A percentile compares a stretch with the other conserved stretches of the same genome.
Evolutionary conservation across 768 basidiomycete genomes (phyloP).

Genomic region (Hypholoma sublateritium): DNA sequence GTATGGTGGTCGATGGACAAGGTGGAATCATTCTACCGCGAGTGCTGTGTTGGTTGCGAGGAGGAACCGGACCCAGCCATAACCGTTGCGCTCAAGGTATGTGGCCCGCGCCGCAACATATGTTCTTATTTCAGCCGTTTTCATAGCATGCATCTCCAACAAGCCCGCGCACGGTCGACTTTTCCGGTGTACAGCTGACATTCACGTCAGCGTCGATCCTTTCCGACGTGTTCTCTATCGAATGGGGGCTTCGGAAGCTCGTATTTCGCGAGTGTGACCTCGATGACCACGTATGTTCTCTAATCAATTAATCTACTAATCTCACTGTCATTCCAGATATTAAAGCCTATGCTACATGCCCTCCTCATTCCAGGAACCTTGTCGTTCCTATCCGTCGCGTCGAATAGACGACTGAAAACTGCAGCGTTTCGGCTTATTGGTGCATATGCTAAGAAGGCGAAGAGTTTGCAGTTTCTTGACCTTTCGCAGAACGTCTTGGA

Average conservation of each 20-base stretch:
- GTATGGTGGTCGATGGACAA: conserved; percentile 87
- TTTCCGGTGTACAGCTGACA: conserved; percentile 79
- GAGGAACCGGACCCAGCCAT: conserved; percentile 67
- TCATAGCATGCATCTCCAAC: conserved; percentile 50
- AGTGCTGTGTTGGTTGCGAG: conserved; percentile 79
- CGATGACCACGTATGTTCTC: conserved; percentile 66
- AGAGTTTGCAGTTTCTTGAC: conserved; percentile 82
- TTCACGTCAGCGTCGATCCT: conserved; percentile 72
- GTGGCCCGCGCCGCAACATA: conserved; percentile 15
- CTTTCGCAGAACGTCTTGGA: conserved; percentile 85
- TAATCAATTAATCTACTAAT: neutral
- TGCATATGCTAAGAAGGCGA: conserved; percentile 76
- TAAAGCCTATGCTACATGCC: conserved; percentile 90
- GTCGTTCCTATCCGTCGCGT: conserved; percentile 81
- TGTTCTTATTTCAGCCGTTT: conserved; percentile 2
- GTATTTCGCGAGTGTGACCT: conserved; percentile 86
- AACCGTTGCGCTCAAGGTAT: conserved; percentile 69
- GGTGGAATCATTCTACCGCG: conserved; percentile 84
- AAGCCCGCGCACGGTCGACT: conserved; percentile 70
- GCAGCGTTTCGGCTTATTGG: conserved; percentile 79
- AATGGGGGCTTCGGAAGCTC: conserved; percentile 89
- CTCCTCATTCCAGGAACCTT: conserved; percentile 82
- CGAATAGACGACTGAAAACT: conserved; percentile 78
- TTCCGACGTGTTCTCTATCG: conserved; percentile 88
- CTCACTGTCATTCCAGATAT: conserved; percentile 42